Percentiles rank a stretch among this genome's conserved stretches.
Conservation (phyloP, 129 eudicot species). For the Chrysanthemum seticuspe region DNA sequence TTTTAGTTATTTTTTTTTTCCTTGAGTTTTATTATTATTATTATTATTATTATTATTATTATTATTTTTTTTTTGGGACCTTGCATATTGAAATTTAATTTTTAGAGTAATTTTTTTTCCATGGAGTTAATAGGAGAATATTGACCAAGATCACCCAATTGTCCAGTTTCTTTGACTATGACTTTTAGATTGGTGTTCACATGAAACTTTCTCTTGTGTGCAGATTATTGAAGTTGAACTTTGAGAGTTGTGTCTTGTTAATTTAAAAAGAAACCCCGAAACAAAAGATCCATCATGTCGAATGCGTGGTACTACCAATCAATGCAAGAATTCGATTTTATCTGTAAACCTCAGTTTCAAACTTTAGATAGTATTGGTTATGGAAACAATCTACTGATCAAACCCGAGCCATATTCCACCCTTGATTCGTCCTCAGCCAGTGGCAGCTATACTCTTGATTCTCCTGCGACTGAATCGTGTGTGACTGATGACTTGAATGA, state of each 20-base stretch:
- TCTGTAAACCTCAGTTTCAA: conserved; percentile 41
- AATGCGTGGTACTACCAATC: conserved; percentile 46
- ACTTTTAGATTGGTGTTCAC: conserved; percentile 19
- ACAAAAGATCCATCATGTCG: conserved; percentile 43
- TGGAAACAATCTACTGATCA: conserved; percentile 27
- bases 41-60: too few species aligned
- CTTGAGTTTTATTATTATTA: too few species aligned
- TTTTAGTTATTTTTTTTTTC: background rate
- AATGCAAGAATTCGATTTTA: conserved; percentile 41
- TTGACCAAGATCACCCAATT: conserved; percentile 27
- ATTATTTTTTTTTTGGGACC: background rate
- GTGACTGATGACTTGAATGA: conserved; percentile 52
- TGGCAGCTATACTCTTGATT: conserved; percentile 35
- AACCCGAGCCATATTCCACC: conserved; percentile 50
- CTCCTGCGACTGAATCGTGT: conserved; percentile 60
- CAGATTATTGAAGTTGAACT: conserved; percentile 25
- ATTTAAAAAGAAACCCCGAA: conserved; percentile 36
- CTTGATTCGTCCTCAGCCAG: conserved; percentile 62
- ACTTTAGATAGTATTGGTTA: conserved; percentile 36
- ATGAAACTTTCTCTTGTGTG: conserved; percentile 28
- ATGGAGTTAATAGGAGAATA: background rate
- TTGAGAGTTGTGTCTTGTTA: conserved; percentile 8
- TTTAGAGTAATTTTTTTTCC: background rate
- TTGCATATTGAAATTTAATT: background rate
- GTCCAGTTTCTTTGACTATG: conserved; percentile 27